Evolutionary conservation across 2,329 filamentous ascomycete species (phyloP), one percentile per base, ranked within the genome.

Genomic region (Epichloe uncinata): DNA sequence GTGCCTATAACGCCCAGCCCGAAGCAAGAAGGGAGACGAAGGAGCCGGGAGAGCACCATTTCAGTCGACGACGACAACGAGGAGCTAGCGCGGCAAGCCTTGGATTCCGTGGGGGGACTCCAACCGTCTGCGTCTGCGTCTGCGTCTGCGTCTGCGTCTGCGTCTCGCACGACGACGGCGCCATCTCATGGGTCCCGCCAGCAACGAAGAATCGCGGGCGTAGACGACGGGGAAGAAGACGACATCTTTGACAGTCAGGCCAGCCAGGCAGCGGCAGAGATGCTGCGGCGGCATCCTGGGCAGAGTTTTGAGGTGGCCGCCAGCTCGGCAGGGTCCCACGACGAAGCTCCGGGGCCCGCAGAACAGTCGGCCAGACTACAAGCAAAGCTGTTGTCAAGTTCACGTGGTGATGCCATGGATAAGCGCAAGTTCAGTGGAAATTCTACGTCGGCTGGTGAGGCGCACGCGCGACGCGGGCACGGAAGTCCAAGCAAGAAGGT

Each of bases 1-100:
- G 60, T 67, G 22, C n/a, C 72, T 6, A 70, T 69, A n/a, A 74
- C 73, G 0, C 71, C 74, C 2, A 64, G 66, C 8, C 63, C 66
- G 13, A 63, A 61, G 46, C 60, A 63, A 36, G 69, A 71, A 18
- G 70, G 70, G 45, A 73, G 78, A 37, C 78, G 79, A 48, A 81
- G 82, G 65, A 89, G 87, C 64, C 81, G 87, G 52, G 88, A 94
- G 64, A 91, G 86, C 68, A 94, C 87, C 2, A 89, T 93, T 45
- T 93, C 87, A 1, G 83, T 79, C n/a, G n/a, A n/a, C 18, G 75
- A 75, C 41, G 76, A 81, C 51, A 20, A 20, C 20, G 20, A 74
- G 57, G 76, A 79, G 57, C 67, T 79, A 20, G 74, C 74, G 1
- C 70, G 76, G 4, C 73, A 77, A 52, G 75, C 75, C 0, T 58